Percentiles rank a stretch among this genome's conserved stretches.
phyloP scores from a whole-genome alignment of 805 yeast species.

The Yueomyces sinensis region DNA sequence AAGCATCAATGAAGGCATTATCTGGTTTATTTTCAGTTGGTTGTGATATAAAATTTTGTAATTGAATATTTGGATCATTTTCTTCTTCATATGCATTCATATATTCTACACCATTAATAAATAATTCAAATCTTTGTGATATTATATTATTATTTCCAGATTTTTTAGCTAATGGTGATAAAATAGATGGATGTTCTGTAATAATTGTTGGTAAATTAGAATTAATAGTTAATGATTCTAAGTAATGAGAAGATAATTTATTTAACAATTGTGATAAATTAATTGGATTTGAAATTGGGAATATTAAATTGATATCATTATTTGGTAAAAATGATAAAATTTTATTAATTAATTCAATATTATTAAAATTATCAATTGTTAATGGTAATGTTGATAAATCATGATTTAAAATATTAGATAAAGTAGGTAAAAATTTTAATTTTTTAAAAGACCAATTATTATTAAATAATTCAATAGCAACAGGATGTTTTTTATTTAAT shows the following conservation, averaged over 20 bases:
- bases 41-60: slow-evolving; percentile 48
- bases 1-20: slow-evolving; percentile 48
- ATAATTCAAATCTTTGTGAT: slow-evolving; percentile 74
- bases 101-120: slow-evolving; percentile 66
- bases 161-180: slow-evolving; percentile 86
- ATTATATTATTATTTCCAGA: slow-evolving; percentile 21
- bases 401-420: slow-evolving; percentile 16
- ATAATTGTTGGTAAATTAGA: slow-evolving; percentile 50
- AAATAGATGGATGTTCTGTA: slow-evolving; percentile 65
- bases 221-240: slow-evolving; percentile 49
- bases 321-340: slow-evolving; percentile 1
- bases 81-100: slow-evolving; percentile 96
- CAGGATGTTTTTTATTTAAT: slow-evolving; percentile 2
- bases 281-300: slow-evolving; percentile 22
- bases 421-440: slow-evolving; percentile 21
- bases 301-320: slow-evolving; percentile 7
- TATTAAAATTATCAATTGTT: not conserved
- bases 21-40: slow-evolving; percentile 51
- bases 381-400: slow-evolving; percentile 22
- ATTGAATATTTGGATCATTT: slow-evolving; percentile 69
- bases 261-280: slow-evolving; percentile 46
- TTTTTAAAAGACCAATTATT: slow-evolving; percentile 18
- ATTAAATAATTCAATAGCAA: slow-evolving; percentile 2
- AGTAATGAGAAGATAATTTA: slow-evolving; percentile 39
- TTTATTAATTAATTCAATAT: slow-evolving; percentile 8